Percentiles rank a stretch among this genome's conserved stretches.
Conservation (phyloP, 1,284 basidiomycete genomes). For the Austropuccinia psidii region DNA sequence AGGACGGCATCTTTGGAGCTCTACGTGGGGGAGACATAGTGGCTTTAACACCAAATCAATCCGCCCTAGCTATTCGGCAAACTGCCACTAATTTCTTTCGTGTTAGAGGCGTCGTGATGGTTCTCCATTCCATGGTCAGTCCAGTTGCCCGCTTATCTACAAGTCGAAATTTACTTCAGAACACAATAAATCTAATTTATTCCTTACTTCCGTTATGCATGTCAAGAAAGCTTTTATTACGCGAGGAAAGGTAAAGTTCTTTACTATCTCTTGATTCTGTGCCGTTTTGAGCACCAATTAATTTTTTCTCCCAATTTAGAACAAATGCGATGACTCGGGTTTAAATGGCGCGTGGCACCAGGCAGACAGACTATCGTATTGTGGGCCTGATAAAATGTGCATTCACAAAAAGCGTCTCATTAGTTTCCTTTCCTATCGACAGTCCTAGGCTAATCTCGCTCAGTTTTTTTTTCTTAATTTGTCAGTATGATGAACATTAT, state of each 20-base stretch:
- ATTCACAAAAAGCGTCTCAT: not conserved
- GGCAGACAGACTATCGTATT: not conserved
- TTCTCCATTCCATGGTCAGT: not conserved
- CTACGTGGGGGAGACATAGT: not conserved
- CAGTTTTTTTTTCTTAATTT: too few species aligned
- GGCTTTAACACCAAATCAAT: not conserved
- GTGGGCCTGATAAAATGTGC: not conserved
- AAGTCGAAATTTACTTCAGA: not conserved
- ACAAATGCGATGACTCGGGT: not conserved
- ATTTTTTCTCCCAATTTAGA: not conserved
- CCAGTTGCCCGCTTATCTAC: not conserved
- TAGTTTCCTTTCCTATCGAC: not conserved
- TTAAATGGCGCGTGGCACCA: not conserved
- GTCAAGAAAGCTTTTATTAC: not conserved
- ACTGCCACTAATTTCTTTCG: not conserved
- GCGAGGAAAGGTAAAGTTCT: not conserved
- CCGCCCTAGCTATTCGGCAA: not conserved
- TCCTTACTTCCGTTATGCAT: not conserved
- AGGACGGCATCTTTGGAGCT: not conserved
- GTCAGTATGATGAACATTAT: not conserved
- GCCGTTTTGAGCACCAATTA: not conserved
- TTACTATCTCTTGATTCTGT: too few species aligned
- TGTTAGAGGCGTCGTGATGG: not conserved
- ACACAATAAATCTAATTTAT: too few species aligned
- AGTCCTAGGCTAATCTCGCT: not conserved